Conservation (phyloP, 129 eudicot genomes). For the Pseudognaphalium luteoalbum region DNA sequence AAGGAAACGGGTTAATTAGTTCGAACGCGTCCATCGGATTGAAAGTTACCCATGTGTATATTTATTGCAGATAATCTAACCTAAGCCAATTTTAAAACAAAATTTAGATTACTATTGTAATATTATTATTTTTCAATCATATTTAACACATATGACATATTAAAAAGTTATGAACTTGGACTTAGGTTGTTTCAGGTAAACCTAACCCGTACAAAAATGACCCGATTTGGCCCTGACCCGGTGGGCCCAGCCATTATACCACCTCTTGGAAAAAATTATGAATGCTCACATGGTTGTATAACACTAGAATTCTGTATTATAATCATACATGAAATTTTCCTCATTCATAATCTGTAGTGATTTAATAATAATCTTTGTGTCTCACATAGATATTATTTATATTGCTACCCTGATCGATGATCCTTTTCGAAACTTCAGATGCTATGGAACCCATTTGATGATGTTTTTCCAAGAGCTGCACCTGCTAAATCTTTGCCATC, state of each 20-base stretch:
- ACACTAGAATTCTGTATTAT: background rate
- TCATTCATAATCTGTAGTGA: background rate
- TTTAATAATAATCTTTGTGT: background rate
- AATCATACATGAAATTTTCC: background rate
- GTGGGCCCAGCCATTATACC: background rate
- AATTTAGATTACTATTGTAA: background rate
- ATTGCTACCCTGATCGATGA: conserved; percentile 2
- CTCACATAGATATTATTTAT: background rate
- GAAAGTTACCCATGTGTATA: background rate
- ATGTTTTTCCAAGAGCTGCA: conserved; percentile 69
- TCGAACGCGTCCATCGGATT: background rate
- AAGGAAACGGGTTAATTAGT: conserved; percentile 5
- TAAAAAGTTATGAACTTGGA: background rate
- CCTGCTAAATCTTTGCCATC: conserved; percentile 53
- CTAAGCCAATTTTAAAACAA: background rate
- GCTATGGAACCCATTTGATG: conserved; percentile 95
- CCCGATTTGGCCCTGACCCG: background rate
- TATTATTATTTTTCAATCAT: background rate
- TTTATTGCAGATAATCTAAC: background rate
- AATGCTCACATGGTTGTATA: background rate
- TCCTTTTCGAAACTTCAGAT: conserved; percentile 43
- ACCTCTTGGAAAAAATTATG: background rate
- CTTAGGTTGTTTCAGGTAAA: background rate
- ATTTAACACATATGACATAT: background rate
- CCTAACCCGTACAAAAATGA: background rate